Base-by-base conservation (phyloP, 208 protist species). In the Wallacemonas sp. region DNA sequence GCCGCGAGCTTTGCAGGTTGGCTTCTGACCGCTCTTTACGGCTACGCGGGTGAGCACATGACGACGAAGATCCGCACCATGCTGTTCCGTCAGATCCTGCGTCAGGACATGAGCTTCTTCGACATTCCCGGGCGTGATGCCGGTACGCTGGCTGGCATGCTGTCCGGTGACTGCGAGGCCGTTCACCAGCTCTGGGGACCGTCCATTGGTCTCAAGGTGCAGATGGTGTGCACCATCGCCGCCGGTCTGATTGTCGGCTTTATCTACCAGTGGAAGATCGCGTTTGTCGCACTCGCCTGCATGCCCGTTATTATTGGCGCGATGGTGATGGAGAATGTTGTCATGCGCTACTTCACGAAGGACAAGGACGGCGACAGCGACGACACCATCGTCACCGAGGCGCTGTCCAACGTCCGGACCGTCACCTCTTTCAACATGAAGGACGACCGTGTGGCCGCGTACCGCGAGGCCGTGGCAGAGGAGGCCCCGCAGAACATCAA, bases 31-130 rank as follows among this genome's bases (percentile, higher is more conserved):
- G 65, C 54, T 29, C 82, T 90, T 66, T 91, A 87, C 74, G 84
- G 84, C 42, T 89, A 88, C 70, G 82, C 78, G 0, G 87, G 87
- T 3, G 80, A 91, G 65, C 71, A 79, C 61, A 50, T 93, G 38
- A 93, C 87, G 29, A 86, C 79, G 38, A 71, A 77, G 57, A 66
- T 93, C 23, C 84, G 87, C 48, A 77, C 79, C 8, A 67, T 81
- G 65, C 75, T 93, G 14, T 87, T 91, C 62, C 72, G 67, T n/a
- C 74, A 87, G 57, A 87, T 93, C 28, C 57, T 93, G 12, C 79
- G 84, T 2, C 89, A 94, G 68, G 89, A 94, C 66, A 88, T 90
- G 79, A 87, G 57, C 72, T 94, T 92, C 74, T 94, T 92, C 54
- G 89, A 94, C 57, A 91, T 80, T 45, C 87, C 84, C 11, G 76